Base-by-base conservation (phyloP, 257 asterid species). In the Oldenlandia corymbosa region DNA sequence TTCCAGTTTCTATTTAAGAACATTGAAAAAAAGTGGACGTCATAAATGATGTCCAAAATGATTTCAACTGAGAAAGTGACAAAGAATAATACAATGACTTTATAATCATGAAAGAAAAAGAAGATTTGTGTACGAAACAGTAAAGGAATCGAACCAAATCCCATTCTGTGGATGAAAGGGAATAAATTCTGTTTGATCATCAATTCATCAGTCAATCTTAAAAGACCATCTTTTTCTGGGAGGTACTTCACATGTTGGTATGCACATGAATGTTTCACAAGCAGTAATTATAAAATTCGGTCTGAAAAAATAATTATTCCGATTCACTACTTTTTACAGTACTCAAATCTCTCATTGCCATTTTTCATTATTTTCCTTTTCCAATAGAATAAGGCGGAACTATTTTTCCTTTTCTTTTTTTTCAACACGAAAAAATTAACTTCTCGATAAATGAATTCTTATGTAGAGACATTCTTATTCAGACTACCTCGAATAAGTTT, bases 101-200 rank as follows among this genome's bases (percentile, higher is more conserved):
- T 59, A n/a, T 13, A 59, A 59, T 59, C 50, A 39, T 59, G 50
- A 46, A 45, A 32, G 58, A 32, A 67, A 56, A 34, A 34, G 50
- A 21, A 37, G 36, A 46, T 20, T 67, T 57, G 13, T 31, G 58
- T 18, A 31, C 13, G 58, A 67, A 34, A 56, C 31, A 67, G 58
- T 14, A 23, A 57, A 34, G 30, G 71, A 67, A 67, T 56, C 65
- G 71, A 57, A 67, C 65, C 56, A 67, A 43, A 39, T 45, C 58
- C 24, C 13, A 13, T 13, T 1, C 45, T 57, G 64, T 53, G 56
- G 53, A 67, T 5, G n/a, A n/a, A n/a, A n/a, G 55, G 65, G 71
- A 67, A 67, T 67, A 67, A 67, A 67, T 67, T 67, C 71, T 28
- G 27, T 2, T 49, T 37, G 31, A 31, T 18, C 26, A 20, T 18